Percentiles rank a stretch among this genome's conserved stretches.
Conservation (phyloP, 306 rosid genomes). For the Castanopsis chinensis region DNA sequence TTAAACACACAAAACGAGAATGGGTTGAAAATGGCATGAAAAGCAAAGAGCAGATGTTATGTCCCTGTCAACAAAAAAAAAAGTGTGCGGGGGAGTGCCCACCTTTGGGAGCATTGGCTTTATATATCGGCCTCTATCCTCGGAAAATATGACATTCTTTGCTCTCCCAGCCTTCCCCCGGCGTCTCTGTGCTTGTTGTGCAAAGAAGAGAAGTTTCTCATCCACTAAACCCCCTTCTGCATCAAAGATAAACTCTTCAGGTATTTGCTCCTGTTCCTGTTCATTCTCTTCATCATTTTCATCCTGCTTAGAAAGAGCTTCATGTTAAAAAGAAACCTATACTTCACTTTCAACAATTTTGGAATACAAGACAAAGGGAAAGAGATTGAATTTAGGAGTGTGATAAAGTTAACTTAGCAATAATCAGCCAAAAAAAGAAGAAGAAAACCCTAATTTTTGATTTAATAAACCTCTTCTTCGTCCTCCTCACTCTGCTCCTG, state of each 20-base stretch:
- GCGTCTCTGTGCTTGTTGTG: constrained; percentile 95
- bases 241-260: constrained; percentile 92
- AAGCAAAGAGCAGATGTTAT: constrained; percentile 13
- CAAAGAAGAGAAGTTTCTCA: constrained; percentile 96
- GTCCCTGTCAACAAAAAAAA: constrained; percentile 7
- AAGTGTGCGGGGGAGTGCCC: constrained; percentile 11
- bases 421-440: background rate
- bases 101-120: constrained; percentile 99
- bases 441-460: constrained; percentile 1
- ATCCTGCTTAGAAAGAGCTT: constrained; percentile 49
- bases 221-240: constrained; percentile 98
- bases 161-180: constrained; percentile 96
- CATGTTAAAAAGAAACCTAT: constrained; percentile 23
- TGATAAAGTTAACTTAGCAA: background rate
- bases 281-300: constrained; percentile 80
- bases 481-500: constrained; percentile 88
- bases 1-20: background rate
- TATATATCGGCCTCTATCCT: constrained; percentile 94
- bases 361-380: background rate
- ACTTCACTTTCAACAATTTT: constrained; percentile 11
- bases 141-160: constrained; percentile 96
- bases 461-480: constrained; percentile 63
- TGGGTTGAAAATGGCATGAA: background rate
- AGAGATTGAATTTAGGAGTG: background rate
- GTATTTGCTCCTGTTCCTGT: constrained; percentile 76